A percentile compares a stretch with the other conserved stretches of the same genome.
Conservation (phyloP, 2,329 filamentous ascomycete species). For the Epichloe gansuensis region DNA sequence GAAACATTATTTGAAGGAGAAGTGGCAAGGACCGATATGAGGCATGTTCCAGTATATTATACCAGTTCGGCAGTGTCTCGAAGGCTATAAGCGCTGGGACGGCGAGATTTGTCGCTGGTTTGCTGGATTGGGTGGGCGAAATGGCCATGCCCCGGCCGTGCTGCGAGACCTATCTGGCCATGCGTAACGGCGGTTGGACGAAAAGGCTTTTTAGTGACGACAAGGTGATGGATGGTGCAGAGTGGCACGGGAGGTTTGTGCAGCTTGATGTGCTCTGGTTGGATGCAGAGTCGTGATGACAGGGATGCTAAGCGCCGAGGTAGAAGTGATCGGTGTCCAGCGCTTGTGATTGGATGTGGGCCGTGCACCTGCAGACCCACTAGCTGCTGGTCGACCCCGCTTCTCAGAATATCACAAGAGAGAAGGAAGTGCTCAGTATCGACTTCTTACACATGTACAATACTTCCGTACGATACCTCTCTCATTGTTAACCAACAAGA, state of each 20-base stretch:
- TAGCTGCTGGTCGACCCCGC: background rate
- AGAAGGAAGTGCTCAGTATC: too few relatives aligned
- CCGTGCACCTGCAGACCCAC: background rate
- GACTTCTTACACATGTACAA: too few relatives aligned
- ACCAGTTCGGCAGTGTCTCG: constrained; percentile 26
- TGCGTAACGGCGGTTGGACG: constrained; percentile 5
- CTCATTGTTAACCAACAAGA: too few relatives aligned
- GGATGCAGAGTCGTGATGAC: constrained; percentile 22
- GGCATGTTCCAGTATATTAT: constrained; percentile 46
- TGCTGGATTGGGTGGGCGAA: background rate
- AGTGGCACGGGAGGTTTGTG: constrained; percentile 3
- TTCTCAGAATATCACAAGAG: background rate
- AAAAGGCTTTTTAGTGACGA: background rate
- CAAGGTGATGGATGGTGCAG: constrained; percentile 7
- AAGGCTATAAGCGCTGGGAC: constrained; percentile 12
- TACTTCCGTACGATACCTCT: too few relatives aligned
- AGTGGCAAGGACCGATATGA: constrained; percentile 29
- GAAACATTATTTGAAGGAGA: constrained; percentile 40
- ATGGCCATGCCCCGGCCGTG: background rate
- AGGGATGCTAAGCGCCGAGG: constrained; percentile 27
- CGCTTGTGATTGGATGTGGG: constrained; percentile 4
- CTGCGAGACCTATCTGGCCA: background rate
- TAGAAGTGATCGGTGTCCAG: constrained; percentile 4
- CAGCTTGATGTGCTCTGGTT: constrained; percentile 24
- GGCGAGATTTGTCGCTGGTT: background rate